A percentile compares a stretch with the other conserved stretches of the same genome.
Conservation (phyloP, 768 basidiomycete genomes). For the Russula virescens region DNA sequence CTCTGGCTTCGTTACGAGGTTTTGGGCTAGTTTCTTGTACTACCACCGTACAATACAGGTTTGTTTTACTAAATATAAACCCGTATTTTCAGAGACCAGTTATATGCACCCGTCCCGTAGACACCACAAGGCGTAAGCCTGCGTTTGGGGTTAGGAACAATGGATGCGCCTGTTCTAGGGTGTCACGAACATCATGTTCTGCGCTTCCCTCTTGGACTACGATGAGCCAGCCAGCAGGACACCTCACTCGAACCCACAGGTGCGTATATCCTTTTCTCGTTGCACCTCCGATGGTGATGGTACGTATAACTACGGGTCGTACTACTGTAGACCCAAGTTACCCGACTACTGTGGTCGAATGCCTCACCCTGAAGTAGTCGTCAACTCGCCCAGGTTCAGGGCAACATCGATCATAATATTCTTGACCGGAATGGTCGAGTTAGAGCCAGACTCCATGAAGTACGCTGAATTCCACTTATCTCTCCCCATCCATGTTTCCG, state of each 20-base stretch:
- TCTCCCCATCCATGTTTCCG: background rate
- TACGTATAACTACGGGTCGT: too few species aligned
- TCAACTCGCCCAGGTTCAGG: constrained; percentile 49
- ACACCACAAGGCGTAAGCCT: too few species aligned
- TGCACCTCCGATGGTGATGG: background rate
- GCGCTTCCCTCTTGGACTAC: constrained; percentile 66
- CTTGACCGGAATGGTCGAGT: constrained; percentile 42
- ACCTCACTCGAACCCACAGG: background rate
- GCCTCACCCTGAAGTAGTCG: constrained; percentile 42
- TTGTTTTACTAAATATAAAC: too few species aligned
- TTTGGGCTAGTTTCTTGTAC: too few species aligned
- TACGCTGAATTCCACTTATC: constrained; percentile 1
- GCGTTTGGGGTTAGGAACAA: too few species aligned
- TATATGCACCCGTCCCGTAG: too few species aligned
- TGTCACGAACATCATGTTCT: constrained; percentile 70
- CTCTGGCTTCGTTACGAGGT: too few species aligned
- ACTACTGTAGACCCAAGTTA: too few species aligned
- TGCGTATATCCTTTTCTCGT: background rate
- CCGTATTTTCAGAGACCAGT: too few species aligned
- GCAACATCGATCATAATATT: constrained; percentile 38
- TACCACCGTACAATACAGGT: too few species aligned
- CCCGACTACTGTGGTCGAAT: constrained; percentile 44
- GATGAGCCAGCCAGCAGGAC: constrained; percentile 44
- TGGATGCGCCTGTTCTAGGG: constrained; percentile 53
- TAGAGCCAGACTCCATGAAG: constrained; percentile 45